phyloP scores from a whole-genome alignment of 495 filamentous ascomycete genomes.

The Bacidia rubella region DNA sequence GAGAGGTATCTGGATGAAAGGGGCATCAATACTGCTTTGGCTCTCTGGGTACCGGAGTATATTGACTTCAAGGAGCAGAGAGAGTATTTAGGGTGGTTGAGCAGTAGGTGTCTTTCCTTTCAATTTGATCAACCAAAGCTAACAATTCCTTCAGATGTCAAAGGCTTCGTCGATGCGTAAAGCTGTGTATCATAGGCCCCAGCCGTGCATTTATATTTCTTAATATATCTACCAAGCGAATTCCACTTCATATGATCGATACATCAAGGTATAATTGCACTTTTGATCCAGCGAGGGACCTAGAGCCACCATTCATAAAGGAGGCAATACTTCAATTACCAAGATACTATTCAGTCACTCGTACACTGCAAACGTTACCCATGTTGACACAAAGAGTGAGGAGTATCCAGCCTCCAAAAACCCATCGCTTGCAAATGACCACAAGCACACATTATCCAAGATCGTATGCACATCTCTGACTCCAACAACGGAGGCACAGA shows the following conservation, averaged over 20 bases:
- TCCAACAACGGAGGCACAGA: background rate
- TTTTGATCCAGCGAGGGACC: too few species aligned
- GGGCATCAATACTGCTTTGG: slow-evolving; percentile 76
- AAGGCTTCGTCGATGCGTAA: slow-evolving; percentile 61
- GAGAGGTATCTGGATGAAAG: slow-evolving; percentile 93
- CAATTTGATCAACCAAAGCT: background rate
- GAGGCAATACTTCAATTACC: too few species aligned
- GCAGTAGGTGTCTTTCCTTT: slow-evolving; percentile 37
- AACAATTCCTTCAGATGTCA: slow-evolving; percentile 39
- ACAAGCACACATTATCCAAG: background rate
- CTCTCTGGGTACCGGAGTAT: slow-evolving; percentile 87
- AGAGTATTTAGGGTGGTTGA: slow-evolving; percentile 88
- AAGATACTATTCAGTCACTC: background rate
- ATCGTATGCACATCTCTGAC: background rate
- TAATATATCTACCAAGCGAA: background rate
- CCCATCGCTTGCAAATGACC: background rate
- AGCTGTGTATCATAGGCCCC: background rate
- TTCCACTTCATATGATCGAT: background rate
- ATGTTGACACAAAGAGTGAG: background rate
- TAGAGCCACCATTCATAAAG: too few species aligned
- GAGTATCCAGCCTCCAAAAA: background rate
- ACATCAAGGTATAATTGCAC: too few species aligned
- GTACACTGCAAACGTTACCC: background rate
- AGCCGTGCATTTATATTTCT: background rate
- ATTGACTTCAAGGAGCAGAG: slow-evolving; percentile 98